Conservation (phyloP, 1,139 yeast genomes). For the Debaryomyces nepalensis region DNA sequence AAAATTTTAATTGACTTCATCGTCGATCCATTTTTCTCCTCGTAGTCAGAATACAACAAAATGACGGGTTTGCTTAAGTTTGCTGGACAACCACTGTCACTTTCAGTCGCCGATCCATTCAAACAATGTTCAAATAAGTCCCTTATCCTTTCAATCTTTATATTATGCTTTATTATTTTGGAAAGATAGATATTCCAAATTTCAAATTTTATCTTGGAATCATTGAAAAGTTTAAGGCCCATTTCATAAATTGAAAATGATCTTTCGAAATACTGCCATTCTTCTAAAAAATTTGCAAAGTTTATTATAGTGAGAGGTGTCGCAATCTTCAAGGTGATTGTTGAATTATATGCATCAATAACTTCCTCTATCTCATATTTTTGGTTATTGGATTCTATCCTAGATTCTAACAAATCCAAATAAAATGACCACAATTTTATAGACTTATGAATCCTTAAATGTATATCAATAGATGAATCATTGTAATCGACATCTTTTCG, state of each 20-base stretch:
- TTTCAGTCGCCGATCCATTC: conserved; percentile 32
- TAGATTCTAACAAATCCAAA: conserved; percentile 72
- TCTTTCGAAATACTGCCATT: conserved; percentile 50
- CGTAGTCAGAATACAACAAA: conserved; percentile 65
- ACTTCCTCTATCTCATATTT: conserved; percentile 29
- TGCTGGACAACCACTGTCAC: conserved; percentile 38
- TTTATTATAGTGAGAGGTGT: conserved; percentile 70
- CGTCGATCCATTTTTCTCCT: conserved; percentile 37
- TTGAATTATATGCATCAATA: conserved; percentile 55
- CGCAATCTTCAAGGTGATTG: conserved; percentile 66
- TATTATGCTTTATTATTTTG: conserved; percentile 45
- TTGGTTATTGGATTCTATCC: conserved; percentile 40
- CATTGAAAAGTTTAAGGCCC: conserved; percentile 62
- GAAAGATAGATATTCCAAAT: conserved; percentile 74
- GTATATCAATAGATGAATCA: conserved; percentile 56
- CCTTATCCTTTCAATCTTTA: conserved; percentile 59
- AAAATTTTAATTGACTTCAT: conserved; percentile 35
- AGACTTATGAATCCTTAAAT: conserved; percentile 63
- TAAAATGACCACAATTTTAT: conserved; percentile 73
- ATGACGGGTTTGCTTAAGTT: conserved; percentile 51
- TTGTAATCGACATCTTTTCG: conserved; percentile 33
- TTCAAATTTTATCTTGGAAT: conserved; percentile 63
- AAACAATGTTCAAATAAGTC: conserved; percentile 72
- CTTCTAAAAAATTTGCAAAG: conserved; percentile 66
- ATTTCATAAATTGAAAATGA: conserved; percentile 69